phyloP scores from a whole-genome alignment of 225 moss, liverwort and hornwort genomes.

The Straminergon stramineum region DNA sequence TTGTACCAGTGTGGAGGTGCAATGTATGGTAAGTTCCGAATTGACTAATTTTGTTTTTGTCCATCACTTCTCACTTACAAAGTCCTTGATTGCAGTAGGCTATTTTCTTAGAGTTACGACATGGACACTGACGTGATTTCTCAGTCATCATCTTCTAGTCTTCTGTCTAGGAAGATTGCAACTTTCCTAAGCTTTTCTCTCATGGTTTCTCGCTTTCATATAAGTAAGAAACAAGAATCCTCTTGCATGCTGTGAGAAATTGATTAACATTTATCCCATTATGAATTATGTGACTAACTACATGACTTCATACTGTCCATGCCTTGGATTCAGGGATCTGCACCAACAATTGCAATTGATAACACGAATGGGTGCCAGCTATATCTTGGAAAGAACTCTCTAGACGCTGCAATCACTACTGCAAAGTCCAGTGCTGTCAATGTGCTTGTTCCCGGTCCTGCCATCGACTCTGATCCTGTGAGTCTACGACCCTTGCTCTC shows the following conservation, averaged over 20 bases:
- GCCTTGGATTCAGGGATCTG: conserved; percentile 49
- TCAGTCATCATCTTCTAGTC: background rate
- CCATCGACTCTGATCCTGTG: conserved; percentile 67
- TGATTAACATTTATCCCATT: background rate
- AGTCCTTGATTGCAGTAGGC: background rate
- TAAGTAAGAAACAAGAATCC: background rate
- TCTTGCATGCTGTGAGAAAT: background rate
- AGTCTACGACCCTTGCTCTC: background rate
- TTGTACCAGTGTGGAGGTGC: conserved; percentile 91
- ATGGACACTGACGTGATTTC: background rate
- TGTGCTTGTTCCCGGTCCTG: conserved; percentile 78
- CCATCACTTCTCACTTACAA: background rate
- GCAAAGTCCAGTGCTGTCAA: conserved; percentile 98
- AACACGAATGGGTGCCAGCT: conserved; percentile 93
- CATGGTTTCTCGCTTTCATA: background rate
- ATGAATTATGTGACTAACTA: background rate
- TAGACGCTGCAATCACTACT: conserved; percentile 77
- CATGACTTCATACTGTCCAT: background rate
- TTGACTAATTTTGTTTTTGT: background rate
- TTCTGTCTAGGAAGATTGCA: background rate
- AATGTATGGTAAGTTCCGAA: conserved; percentile 63
- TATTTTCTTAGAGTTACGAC: background rate
- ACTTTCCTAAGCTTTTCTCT: background rate
- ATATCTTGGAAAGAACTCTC: conserved; percentile 55
- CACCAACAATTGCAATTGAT: conserved; percentile 87